These are phyloP conservation scores for Meyerozyma sp. DNA, from an alignment of 1,139 yeast species.

Conservation along the genomic window DNA sequence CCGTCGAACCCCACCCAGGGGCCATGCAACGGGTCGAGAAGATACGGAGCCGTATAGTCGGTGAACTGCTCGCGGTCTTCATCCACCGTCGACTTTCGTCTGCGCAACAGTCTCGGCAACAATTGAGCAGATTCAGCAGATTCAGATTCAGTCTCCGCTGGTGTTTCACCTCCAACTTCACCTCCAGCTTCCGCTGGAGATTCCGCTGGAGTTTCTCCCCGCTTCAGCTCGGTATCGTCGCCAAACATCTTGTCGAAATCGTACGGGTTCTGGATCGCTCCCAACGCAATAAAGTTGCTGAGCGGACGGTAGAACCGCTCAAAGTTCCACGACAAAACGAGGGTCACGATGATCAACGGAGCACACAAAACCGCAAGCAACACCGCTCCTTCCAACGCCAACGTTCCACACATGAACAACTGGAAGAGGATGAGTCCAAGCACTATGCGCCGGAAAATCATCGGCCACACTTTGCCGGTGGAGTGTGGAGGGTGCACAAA, in stretches of 20 bases:
- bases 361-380: slow-evolving; percentile 45
- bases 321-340: slow-evolving; percentile 48
- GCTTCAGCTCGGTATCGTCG: slow-evolving; percentile 1
- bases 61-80: slow-evolving; percentile 50
- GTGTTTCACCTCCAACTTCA: background rate
- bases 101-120: slow-evolving; percentile 7
- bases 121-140: background rate
- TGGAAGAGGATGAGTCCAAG: slow-evolving; percentile 57
- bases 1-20: slow-evolving; percentile 58
- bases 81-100: slow-evolving; percentile 46
- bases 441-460: slow-evolving; percentile 53
- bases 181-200: background rate
- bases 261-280: slow-evolving; percentile 48
- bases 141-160: no score
- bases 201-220: background rate
- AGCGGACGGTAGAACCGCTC: slow-evolving; percentile 58
- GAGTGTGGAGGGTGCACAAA: slow-evolving; percentile 70
- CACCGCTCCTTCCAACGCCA: slow-evolving; percentile 59
- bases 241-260: slow-evolving; percentile 2
- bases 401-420: slow-evolving; percentile 63
- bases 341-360: slow-evolving; percentile 49
- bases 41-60: slow-evolving; percentile 46
- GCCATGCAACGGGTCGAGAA: slow-evolving; percentile 46
- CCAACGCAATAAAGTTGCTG: slow-evolving; percentile 55
- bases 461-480: slow-evolving; percentile 68